phyloP scores from a whole-genome alignment of 2,329 filamentous ascomycete genomes.

The Fusarium neocosmosporiellum region DNA sequence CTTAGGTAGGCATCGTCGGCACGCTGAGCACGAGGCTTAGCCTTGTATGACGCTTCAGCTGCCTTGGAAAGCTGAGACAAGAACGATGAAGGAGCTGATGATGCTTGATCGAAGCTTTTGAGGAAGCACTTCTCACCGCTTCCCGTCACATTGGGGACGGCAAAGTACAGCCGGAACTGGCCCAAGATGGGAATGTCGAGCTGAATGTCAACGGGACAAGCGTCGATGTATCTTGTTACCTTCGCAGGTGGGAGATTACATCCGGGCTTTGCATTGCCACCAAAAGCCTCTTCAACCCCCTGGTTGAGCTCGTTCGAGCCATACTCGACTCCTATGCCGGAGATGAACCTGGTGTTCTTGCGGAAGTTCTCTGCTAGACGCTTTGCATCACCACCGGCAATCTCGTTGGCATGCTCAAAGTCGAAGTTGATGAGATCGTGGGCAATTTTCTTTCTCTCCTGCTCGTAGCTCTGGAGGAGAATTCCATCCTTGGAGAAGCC shows the following conservation, averaged over 20 bases:
- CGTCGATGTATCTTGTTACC: constrained; percentile 78
- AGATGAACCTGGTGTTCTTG: constrained; percentile 77
- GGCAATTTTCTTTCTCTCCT: constrained; percentile 70
- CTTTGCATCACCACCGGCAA: constrained; percentile 70
- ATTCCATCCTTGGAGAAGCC: constrained; percentile 62
- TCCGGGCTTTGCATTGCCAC: constrained; percentile 61
- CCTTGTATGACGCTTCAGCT: constrained; percentile 69
- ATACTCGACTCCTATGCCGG: constrained; percentile 74
- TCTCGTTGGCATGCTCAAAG: constrained; percentile 65
- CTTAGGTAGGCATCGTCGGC: constrained; percentile 73
- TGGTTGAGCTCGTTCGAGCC: constrained; percentile 61
- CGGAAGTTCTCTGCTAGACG: constrained; percentile 74
- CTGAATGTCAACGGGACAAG: constrained; percentile 80
- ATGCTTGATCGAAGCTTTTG: constrained; percentile 64
- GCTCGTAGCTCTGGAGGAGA: constrained; percentile 69
- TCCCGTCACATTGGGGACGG: constrained; percentile 68
- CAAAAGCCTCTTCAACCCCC: constrained; percentile 40
- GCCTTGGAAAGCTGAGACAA: constrained; percentile 67
- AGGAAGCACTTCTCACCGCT: constrained; percentile 63
- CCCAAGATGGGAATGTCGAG: constrained; percentile 80
- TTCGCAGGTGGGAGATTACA: constrained; percentile 72
- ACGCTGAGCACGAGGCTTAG: constrained; percentile 65
- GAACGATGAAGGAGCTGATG: constrained; percentile 62
- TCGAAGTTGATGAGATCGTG: constrained; percentile 69
- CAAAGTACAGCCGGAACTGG: constrained; percentile 79